Base-by-base conservation (phyloP, 2,329 filamentous ascomycete genomes). In the Bipolaris gigantea region DNA sequence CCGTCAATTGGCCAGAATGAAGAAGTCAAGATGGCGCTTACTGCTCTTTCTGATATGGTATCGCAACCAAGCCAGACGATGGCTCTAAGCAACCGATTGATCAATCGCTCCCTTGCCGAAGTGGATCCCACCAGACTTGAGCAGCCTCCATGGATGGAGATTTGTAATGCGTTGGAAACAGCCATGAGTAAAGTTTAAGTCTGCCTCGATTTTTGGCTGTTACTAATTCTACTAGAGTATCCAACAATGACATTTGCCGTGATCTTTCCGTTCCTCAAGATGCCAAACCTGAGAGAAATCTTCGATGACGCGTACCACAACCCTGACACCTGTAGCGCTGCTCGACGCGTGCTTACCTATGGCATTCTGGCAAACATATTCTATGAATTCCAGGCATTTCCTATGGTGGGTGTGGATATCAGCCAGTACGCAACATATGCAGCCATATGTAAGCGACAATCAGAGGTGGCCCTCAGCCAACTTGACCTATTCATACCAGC, bases 401-500 rank as follows among this genome's bases (percentile, higher is more conserved):
- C 45, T 25, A 35, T 60, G 6, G 54, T 44, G 3, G 49, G 54
- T 13, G 60, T 62, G 61, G 58, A 60, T 10, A 45, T 52, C n/a
- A 40, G 27, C 18, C 40, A 48, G 7, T 56, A 47, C 19, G 30
- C 39, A 16, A 36, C 36, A 11, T 64, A 59, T 36, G 48, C 50
- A 25, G 56, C 36, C 32, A 50, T 64, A 6, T 60, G 79, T 56
- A 74, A 71, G 27, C 60, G 68, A 15, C 81, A 81, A 44, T 63
- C 81, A 16, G 77, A 81, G 56, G 72, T 68, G 27, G 65, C 65
- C 7, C 60, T 75, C 48, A 66, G 63, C 30, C 64, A 72, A 25
- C 57, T 75, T 6, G 66, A 72, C 35, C 59, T 73, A 1, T 70
- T 71, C 50, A 53, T 74, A 44, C 63, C 69, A 4, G 64, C 71